These are phyloP conservation scores for Hanseniaspora pseudoguilliermondii DNA, from an alignment of 805 yeast species.

Conservation along the genomic window DNA sequence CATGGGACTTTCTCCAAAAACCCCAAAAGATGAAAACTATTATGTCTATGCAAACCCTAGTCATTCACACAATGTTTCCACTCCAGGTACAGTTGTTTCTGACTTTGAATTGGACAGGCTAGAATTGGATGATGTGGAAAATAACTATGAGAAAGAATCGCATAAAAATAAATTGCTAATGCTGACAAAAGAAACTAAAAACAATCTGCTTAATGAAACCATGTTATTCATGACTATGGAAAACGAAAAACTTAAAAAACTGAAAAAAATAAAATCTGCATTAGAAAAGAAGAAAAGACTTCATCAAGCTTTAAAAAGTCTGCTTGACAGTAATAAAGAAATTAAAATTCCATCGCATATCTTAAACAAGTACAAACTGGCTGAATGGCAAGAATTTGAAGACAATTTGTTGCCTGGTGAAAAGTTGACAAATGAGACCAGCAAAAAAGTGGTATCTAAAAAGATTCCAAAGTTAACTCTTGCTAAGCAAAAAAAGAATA, in stretches of 20 bases:
- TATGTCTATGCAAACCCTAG: slow-evolving; percentile 17
- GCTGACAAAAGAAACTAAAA: not conserved
- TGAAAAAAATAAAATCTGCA: not conserved
- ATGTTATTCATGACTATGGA: slow-evolving; percentile 3
- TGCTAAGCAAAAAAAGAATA: not conserved
- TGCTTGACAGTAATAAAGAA: not conserved
- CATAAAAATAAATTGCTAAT: not conserved
- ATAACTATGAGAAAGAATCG: slow-evolving; percentile 14
- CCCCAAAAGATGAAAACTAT: slow-evolving; percentile 30
- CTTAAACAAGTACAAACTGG: not conserved
- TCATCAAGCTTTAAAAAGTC: not conserved
- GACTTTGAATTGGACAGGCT: slow-evolving; percentile 15
- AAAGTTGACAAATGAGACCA: not conserved
- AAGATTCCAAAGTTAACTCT: not conserved
- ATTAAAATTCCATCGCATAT: not conserved
- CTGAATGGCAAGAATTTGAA: not conserved
- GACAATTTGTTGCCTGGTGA: not conserved
- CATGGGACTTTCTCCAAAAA: slow-evolving; percentile 27
- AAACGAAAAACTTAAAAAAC: slow-evolving; percentile 4
- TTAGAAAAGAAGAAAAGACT: not conserved
- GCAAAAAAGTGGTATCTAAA: not conserved
- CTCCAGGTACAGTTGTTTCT: slow-evolving; percentile 5
- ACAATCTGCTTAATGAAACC: not conserved
- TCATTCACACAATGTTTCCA: not conserved
- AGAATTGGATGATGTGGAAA: slow-evolving; percentile 15